Conservation (phyloP, 164 flowering plant species). For the Amborella trichopoda region DNA sequence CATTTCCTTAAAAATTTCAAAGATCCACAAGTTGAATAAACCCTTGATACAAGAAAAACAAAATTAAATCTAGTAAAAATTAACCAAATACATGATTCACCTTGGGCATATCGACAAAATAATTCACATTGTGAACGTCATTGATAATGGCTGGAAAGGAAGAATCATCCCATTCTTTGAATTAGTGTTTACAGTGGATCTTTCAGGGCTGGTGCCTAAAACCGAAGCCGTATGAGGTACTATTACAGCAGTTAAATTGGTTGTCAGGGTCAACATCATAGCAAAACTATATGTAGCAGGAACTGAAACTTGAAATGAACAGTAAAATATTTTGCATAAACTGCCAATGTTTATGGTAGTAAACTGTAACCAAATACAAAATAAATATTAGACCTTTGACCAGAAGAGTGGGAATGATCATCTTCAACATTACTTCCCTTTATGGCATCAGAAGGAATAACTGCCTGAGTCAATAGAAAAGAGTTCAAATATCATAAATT, state of each 20-base stretch:
- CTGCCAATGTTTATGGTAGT: not conserved
- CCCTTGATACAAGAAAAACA: too few species aligned
- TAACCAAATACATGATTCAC: too few species aligned
- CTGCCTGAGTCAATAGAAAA: conserved; percentile 19
- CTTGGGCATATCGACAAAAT: conserved; percentile 89
- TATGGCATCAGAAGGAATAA: conserved; percentile 17
- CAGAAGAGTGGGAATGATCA: too few species aligned
- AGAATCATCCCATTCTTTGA: conserved; percentile 83
- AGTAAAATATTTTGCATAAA: not conserved
- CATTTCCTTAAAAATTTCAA: conserved; percentile 50
- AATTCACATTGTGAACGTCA: conserved; percentile 81
- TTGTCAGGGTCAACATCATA: not conserved
- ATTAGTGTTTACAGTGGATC: too few species aligned
- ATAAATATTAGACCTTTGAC: too few species aligned
- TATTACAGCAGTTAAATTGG: not conserved
- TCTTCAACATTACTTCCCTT: conserved; percentile 17
- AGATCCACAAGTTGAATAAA: not conserved
- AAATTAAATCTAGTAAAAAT: too few species aligned
- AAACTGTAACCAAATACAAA: not conserved
- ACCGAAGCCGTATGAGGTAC: too few species aligned
- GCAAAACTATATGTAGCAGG: conserved; percentile 31
- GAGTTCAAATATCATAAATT: not conserved
- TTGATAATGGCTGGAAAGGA: conserved; percentile 69
- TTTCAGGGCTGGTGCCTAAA: too few species aligned
- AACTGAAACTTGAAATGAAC: conserved; percentile 4